Evolutionary conservation across 2,329 filamentous ascomycete species (phyloP).

Genomic region (Mycosphaerella arachidis): DNA sequence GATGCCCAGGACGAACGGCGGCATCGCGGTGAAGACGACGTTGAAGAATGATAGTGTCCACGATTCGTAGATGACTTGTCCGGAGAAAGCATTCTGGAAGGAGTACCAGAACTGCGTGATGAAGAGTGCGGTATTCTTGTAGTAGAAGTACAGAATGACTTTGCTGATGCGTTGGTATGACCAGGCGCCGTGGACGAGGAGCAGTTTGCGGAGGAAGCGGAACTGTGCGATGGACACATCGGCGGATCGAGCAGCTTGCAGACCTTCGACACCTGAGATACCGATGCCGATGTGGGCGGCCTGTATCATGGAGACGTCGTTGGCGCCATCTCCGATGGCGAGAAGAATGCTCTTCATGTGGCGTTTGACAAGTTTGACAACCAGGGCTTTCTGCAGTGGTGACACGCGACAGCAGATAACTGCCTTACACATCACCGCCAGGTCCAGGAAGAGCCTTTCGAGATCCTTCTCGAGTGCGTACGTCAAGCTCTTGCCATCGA

Average conservation of each 20-base stretch:
- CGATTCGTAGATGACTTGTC: constrained; percentile 96
- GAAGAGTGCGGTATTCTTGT: constrained; percentile 98
- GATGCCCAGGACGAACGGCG: constrained; percentile 89
- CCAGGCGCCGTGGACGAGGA: constrained; percentile 94
- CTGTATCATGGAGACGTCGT: constrained; percentile 99
- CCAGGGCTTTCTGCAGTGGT: constrained; percentile 90
- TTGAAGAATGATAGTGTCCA: constrained; percentile 99
- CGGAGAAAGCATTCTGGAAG: constrained; percentile 97
- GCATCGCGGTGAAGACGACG: constrained; percentile 92
- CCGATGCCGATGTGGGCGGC: constrained; percentile 96
- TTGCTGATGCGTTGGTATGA: constrained; percentile 96
- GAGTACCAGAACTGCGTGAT: constrained; percentile 97
- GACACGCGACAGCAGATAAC: constrained; percentile 97
- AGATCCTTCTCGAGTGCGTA: constrained; percentile 89
- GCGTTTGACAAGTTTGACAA: constrained; percentile 96
- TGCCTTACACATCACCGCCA: constrained; percentile 96
- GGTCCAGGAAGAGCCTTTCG: constrained; percentile 87
- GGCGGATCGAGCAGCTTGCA: constrained; percentile 91
- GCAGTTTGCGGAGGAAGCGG: constrained; percentile 85
- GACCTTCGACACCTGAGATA: constrained; percentile 93
- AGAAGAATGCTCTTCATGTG: constrained; percentile 87
- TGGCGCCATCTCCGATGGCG: constrained; percentile 94
- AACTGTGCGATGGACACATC: constrained; percentile 97
- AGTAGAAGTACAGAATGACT: constrained; percentile 96
- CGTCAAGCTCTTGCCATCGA: constrained; percentile 92